Percentiles rank a stretch among this genome's conserved stretches.
These are phyloP conservation scores for Scenedesmus sp. DNA, from an alignment of 163 green algal species.

Conservation along the genomic window DNA sequence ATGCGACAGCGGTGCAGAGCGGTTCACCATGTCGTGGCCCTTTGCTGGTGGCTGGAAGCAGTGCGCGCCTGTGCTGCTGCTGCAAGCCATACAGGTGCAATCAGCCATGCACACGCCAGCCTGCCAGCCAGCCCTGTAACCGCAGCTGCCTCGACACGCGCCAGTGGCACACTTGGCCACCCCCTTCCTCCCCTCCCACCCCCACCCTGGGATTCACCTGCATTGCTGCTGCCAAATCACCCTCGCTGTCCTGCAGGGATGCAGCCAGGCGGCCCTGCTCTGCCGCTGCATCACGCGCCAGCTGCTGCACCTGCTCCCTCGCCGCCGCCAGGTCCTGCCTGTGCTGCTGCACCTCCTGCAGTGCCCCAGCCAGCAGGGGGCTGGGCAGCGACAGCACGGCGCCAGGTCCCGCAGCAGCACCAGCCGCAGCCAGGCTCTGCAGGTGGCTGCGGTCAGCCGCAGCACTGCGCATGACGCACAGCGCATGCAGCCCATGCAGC, in stretches of 20 bases:
- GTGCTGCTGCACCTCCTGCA: conserved; percentile 19
- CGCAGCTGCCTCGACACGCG: background rate
- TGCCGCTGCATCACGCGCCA: background rate
- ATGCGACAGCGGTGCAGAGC: background rate
- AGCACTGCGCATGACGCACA: background rate
- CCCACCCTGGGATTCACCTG: too few relatives aligned
- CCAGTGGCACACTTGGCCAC: too few relatives aligned
- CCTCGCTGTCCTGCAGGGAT: background rate
- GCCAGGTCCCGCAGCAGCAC: background rate
- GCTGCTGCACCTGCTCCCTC: background rate
- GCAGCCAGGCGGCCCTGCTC: background rate
- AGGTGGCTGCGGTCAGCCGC: background rate
- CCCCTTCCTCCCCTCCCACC: too few relatives aligned
- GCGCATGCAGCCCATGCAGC: background rate
- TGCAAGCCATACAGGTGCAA: background rate
- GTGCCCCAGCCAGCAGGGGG: background rate
- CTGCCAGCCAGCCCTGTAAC: too few relatives aligned
- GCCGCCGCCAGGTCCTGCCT: background rate
- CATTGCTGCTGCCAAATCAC: background rate
- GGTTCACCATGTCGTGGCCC: too few relatives aligned
- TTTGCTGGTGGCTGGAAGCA: background rate
- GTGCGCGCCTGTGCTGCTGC: background rate
- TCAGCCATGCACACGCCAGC: background rate
- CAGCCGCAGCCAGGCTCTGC: background rate
- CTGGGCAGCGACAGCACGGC: background rate